These are phyloP conservation scores for Poterioochromonas sp. DNA, from an alignment of 352 stramenopile genomes.

Conservation along the genomic window DNA sequence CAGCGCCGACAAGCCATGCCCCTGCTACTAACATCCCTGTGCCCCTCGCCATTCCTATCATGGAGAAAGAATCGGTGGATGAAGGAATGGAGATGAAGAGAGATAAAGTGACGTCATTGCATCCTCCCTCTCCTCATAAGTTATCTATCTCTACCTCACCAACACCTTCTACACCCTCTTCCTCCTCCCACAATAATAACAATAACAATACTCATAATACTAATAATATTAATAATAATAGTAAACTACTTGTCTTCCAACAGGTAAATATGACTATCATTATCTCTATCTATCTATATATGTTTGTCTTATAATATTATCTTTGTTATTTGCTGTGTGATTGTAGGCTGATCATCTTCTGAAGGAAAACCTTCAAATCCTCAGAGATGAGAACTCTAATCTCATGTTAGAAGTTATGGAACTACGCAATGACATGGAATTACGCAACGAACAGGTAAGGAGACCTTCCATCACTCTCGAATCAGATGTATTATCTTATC, in stretches of 20 bases:
- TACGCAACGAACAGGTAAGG: slow-evolving; percentile 1
- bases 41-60: neutral
- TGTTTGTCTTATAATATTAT: neutral
- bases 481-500: neutral
- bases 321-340: neutral
- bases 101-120: no score
- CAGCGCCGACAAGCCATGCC: no score
- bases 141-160: no score
- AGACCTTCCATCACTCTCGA: no score
- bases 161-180: no score
- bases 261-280: neutral
- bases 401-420: neutral
- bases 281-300: neutral
- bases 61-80: neutral
- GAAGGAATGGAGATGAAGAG: no score
- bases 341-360: neutral
- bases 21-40: neutral
- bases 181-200: neutral
- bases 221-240: neutral
- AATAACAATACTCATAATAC: neutral
- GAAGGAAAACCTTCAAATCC: neutral
- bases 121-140: no score
- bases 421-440: neutral
- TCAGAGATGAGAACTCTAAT: neutral
- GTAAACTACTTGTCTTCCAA: neutral